Conservation (phyloP, 1,284 basidiomycete species). For the Anthracocystis panici-leucophaei region DNA sequence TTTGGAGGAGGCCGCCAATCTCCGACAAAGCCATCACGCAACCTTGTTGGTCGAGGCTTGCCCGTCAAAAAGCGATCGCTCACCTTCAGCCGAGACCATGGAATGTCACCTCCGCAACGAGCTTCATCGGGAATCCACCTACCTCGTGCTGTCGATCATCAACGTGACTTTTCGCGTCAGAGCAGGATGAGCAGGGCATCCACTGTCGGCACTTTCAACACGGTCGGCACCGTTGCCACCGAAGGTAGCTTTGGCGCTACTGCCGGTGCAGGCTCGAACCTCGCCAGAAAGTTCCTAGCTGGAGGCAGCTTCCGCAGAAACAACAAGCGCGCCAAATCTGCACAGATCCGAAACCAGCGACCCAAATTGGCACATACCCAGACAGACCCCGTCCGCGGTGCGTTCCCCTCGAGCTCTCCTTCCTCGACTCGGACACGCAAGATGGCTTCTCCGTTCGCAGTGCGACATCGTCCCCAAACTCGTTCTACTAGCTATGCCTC, state of each 20-base stretch:
- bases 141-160: conserved; percentile 31
- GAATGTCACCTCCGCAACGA: conserved; percentile 4
- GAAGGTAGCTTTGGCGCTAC: conserved; percentile 57
- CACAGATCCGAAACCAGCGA: conserved; percentile 15
- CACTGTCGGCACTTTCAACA: conserved; percentile 57
- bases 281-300: conserved; percentile 33
- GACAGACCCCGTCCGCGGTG: conserved; percentile 12
- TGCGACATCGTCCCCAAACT: conserved; percentile 15
- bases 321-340: conserved; percentile 15
- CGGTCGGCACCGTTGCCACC: conserved; percentile 51
- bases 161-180: conserved; percentile 50
- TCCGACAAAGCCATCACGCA: conserved; percentile 9
- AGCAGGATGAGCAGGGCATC: conserved; percentile 54
- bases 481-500: conserved; percentile 38
- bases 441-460: conserved; percentile 33
- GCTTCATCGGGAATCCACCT: conserved; percentile 11
- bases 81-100: conserved; percentile 32
- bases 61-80: conserved; percentile 37
- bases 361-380: conserved; percentile 6
- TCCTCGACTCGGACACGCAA: conserved; percentile 23
- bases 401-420: conserved; percentile 9
- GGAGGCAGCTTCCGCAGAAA: conserved; percentile 29
- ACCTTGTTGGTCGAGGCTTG: conserved; percentile 28
- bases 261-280: conserved; percentile 28
- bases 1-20: conserved; percentile 2